These are phyloP conservation scores for Xylaria sp. DNA, from an alignment of 2,329 filamentous ascomycete genomes.

Conservation along the genomic window DNA sequence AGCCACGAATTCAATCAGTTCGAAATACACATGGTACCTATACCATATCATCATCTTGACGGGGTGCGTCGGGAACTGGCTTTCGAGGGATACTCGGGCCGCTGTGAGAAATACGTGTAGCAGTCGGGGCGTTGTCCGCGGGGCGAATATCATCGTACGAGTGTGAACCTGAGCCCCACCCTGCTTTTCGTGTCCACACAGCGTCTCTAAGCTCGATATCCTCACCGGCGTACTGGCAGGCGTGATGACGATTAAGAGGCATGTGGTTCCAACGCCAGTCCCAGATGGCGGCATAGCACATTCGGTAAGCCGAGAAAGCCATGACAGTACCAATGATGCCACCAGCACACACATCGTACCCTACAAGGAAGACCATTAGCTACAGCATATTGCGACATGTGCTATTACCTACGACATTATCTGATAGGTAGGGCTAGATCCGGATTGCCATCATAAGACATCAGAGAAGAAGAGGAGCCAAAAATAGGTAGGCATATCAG, in stretches of 20 bases:
- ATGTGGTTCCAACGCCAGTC: conserved; percentile 63
- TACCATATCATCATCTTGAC: conserved; percentile 27
- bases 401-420: neutral
- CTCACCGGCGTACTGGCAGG: conserved; percentile 47
- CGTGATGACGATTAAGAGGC: conserved; percentile 52
- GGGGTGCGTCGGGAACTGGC: conserved; percentile 20
- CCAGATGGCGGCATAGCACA: conserved; percentile 63
- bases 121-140: conserved; percentile 7
- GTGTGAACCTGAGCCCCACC: conserved; percentile 48
- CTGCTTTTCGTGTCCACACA: conserved; percentile 54
- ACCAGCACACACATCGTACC: conserved; percentile 65
- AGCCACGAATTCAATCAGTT: neutral
- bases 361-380: conserved; percentile 4
- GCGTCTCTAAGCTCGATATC: conserved; percentile 47
- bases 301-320: conserved; percentile 60
- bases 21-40: conserved; percentile 5
- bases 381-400: neutral
- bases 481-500: neutral
- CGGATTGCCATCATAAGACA: neutral
- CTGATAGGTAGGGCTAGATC: neutral
- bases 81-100: conserved; percentile 21
- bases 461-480: neutral
- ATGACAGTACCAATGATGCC: conserved; percentile 60
- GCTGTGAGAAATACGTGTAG: conserved; percentile 2
- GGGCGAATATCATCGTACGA: conserved; percentile 31